Conservation (phyloP, 192 early-diverging fungal genomes). For the Coemansia furcata region DNA sequence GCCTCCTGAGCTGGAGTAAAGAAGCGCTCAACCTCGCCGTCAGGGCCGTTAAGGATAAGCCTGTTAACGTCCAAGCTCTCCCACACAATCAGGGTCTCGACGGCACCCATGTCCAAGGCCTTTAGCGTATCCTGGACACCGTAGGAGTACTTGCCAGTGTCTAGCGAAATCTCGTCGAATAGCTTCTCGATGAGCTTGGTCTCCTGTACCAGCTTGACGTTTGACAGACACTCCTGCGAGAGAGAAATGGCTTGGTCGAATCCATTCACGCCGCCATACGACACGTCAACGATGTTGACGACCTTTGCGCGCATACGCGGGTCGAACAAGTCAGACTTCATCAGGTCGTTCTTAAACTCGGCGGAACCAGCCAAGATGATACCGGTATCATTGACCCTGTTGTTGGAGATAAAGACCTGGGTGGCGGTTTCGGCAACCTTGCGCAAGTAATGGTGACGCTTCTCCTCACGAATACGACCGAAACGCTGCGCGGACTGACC, state of each 20-base stretch:
- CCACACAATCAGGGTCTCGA: slow-evolving; percentile 98
- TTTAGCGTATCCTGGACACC: slow-evolving; percentile 96
- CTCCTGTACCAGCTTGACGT: slow-evolving; percentile 99
- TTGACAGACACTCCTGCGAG: slow-evolving; percentile 83
- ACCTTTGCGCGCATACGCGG: slow-evolving; percentile 85
- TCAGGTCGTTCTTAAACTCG: slow-evolving; percentile 97
- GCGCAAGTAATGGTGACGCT: slow-evolving; percentile 98
- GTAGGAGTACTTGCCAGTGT: slow-evolving; percentile 95
- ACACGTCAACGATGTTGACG: slow-evolving; percentile 94
- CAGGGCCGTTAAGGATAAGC: slow-evolving; percentile 72
- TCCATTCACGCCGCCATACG: slow-evolving; percentile 98
- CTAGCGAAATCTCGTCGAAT: slow-evolving; percentile 96
- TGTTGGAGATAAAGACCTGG: slow-evolving; percentile 91
- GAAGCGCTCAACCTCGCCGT: slow-evolving; percentile 68
- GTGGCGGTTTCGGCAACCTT: slow-evolving; percentile 98
- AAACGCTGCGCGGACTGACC: slow-evolving; percentile 99
- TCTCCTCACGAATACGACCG: slow-evolving; percentile 97
- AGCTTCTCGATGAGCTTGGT: slow-evolving; percentile 94
- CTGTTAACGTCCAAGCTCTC: slow-evolving; percentile 87
- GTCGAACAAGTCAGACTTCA: slow-evolving; percentile 95
- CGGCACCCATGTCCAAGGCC: slow-evolving; percentile 95
- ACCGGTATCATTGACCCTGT: slow-evolving; percentile 69
- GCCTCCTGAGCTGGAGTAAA: slow-evolving; percentile 85
- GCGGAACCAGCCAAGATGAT: slow-evolving; percentile 96
- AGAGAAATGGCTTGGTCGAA: slow-evolving; percentile 98